Evolutionary conservation across 73 alveolate genomes (phyloP), one percentile per base, ranked within the genome.

Genomic region (Paramecium tetraurelia): DNA sequence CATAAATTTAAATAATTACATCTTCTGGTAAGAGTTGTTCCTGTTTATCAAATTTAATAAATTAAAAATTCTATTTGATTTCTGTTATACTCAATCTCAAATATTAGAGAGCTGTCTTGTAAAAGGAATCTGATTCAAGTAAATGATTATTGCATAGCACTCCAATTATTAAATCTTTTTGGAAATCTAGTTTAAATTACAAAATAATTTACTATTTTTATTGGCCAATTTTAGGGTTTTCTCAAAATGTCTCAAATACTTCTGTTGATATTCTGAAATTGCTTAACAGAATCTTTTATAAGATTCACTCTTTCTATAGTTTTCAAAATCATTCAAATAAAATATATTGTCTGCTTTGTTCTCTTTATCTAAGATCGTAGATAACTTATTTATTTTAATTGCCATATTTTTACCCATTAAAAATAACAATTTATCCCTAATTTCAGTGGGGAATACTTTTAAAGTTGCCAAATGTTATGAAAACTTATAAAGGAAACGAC

Each of bases 331-430:
- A 75, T 14, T 44, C 22, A 75, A 75, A 31, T 33, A 36, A 12
- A 36, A 75, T 33, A 75, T 16, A 36, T 75, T 75, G 9, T 33
- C 41, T 33, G 31, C 3, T 31, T 33, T 75, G 38, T 75, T 75
- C 21, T 75, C 87, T 36, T 75, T 75, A 5, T 75, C 87, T 36
- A 75, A 14, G 7, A 75, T 75, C 0, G 63, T 75, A 20, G 87
- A 36, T 20, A 75, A 75, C 31, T 75, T 75, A 31, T 36, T 36
- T 14, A 75, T 75, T 36, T 75, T 75, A 3, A 75, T 75, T 36
- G 87, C 87, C 38, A 75, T 75, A 75, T 75, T 75, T 36, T 75
- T 75, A 12, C 87, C 87, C 87, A 75, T 75, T 40, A 75, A 35
- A 40, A 75, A 75, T 29, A 75, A 14, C 18, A 40, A 33, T 40